A percentile compares a stretch with the other conserved stretches of the same genome.
Evolutionary conservation across 768 basidiomycete genomes (phyloP).

Genomic region (Lactifluus subvellereus): DNA sequence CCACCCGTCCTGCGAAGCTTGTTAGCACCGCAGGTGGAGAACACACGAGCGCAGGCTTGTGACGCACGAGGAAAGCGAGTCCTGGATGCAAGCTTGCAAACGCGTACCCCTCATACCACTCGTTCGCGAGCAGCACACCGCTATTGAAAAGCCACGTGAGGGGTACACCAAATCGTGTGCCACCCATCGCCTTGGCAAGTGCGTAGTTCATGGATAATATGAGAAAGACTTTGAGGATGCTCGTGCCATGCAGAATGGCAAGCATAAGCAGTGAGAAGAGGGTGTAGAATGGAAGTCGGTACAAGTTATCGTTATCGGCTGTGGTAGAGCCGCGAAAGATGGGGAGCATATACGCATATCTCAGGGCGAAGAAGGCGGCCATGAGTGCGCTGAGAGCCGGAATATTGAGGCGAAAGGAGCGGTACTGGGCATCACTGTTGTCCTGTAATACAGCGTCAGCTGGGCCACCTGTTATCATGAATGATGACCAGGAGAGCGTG

Average conservation of each 20-base stretch:
- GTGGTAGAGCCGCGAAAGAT: conserved; percentile 26
- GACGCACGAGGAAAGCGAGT: conserved; percentile 57
- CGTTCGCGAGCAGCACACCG: conserved; percentile 68
- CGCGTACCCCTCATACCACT: conserved; percentile 65
- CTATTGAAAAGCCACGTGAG: conserved; percentile 77
- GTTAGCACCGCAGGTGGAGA: background rate
- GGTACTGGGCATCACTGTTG: conserved; percentile 88
- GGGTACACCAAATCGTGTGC: conserved; percentile 43
- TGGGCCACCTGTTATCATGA: background rate
- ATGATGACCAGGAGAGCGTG: background rate
- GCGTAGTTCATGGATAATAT: conserved; percentile 69
- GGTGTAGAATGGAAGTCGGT: conserved; percentile 53
- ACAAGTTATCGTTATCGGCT: conserved; percentile 28
- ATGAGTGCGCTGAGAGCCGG: conserved; percentile 51
- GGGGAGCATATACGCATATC: conserved; percentile 42
- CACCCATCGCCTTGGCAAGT: conserved; percentile 45
- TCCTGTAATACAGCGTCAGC: conserved; percentile 48
- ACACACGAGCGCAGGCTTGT: background rate
- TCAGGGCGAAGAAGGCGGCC: conserved; percentile 49
- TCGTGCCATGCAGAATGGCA: conserved; percentile 72
- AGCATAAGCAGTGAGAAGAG: conserved; percentile 61
- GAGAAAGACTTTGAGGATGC: conserved; percentile 65
- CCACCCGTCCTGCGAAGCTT: conserved; percentile 47
- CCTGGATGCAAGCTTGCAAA: conserved; percentile 52
- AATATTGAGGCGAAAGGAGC: conserved; percentile 77